Percentiles rank a stretch among this genome's conserved stretches.
phyloP scores from a whole-genome alignment of 2,329 filamentous ascomycete genomes.

The Hymenoscyphus repandus region DNA sequence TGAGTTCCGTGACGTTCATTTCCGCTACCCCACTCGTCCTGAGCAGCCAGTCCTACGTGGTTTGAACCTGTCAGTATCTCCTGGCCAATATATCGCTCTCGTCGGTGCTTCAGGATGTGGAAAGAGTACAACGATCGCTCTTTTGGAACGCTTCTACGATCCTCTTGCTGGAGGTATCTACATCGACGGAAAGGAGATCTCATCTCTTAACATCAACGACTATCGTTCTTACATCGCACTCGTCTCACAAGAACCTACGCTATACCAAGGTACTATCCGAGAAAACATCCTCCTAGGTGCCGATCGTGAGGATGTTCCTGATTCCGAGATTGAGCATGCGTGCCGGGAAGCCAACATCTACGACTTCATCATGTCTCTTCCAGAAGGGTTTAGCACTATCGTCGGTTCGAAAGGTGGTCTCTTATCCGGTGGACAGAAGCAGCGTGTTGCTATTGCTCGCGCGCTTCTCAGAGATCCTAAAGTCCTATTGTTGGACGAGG shows the following conservation, averaged over 20 bases:
- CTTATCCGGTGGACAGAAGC: conserved; percentile 49
- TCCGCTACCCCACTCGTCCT: conserved; percentile 68
- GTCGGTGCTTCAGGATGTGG: conserved; percentile 87
- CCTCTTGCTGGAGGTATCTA: conserved; percentile 37
- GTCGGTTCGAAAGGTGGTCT: conserved; percentile 40
- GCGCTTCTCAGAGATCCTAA: conserved; percentile 45
- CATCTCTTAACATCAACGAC: conserved; percentile 48
- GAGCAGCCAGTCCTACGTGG: conserved; percentile 81
- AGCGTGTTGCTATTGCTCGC: conserved; percentile 48
- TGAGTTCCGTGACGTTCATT: conserved; percentile 56
- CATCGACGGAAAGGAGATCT: conserved; percentile 41
- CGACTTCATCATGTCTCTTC: conserved; percentile 45
- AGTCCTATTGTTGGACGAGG: conserved; percentile 67
- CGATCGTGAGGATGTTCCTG: conserved; percentile 31
- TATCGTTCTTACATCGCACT: conserved; percentile 62
- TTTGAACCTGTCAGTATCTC: conserved; percentile 61
- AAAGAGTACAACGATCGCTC: conserved; percentile 63
- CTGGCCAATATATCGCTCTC: conserved; percentile 85
- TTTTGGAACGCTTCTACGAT: conserved; percentile 91
- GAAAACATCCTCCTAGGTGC: conserved; percentile 67
- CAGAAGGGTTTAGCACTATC: conserved; percentile 42
- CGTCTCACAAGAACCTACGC: conserved; percentile 66
- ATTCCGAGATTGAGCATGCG: conserved; percentile 39
- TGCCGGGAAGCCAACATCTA: conserved; percentile 45
- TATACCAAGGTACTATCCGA: conserved; percentile 62